These are phyloP conservation scores for Cladosporium colombiae DNA, from an alignment of 2,329 filamentous ascomycete species.

Conservation along the genomic window DNA sequence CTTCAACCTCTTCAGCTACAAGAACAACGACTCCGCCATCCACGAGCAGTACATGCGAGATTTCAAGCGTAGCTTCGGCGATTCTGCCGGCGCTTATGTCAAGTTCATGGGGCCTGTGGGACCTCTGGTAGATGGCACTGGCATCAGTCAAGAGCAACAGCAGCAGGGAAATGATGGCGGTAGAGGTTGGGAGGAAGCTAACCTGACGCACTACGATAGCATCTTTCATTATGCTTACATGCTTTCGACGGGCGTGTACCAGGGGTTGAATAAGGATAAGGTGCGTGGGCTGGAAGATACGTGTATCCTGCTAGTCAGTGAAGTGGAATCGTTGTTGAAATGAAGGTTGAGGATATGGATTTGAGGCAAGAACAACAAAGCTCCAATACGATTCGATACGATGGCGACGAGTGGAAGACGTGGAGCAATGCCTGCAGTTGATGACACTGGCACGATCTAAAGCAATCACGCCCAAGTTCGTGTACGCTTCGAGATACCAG, in stretches of 20 bases:
- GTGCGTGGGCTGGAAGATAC: constrained; percentile 26
- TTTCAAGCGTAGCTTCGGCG: constrained; percentile 24
- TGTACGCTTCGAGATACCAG: too few species aligned
- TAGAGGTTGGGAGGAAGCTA: constrained; percentile 23
- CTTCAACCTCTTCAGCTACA: constrained; percentile 29
- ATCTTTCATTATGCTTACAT: constrained; percentile 27
- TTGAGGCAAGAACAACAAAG: not conserved
- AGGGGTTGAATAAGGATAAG: constrained; percentile 24
- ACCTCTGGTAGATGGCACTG: not conserved
- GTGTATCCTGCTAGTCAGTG: constrained; percentile 26
- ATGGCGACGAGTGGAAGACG: not conserved
- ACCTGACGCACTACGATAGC: constrained; percentile 27
- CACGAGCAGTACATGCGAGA: constrained; percentile 27
- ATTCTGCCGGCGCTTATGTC: constrained; percentile 23
- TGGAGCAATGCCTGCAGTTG: not conserved
- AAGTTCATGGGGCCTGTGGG: constrained; percentile 25
- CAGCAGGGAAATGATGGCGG: not conserved
- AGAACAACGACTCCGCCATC: constrained; percentile 17
- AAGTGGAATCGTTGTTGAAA: constrained; percentile 20
- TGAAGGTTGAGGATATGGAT: not conserved
- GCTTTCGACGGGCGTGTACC: constrained; percentile 24
- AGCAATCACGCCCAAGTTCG: too few species aligned
- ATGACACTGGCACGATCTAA: not conserved
- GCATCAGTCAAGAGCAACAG: not conserved
- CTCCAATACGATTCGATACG: not conserved